These are phyloP conservation scores for Tylopilus orsonianus DNA, from an alignment of 1,284 basidiomycete species.

Conservation along the genomic window DNA sequence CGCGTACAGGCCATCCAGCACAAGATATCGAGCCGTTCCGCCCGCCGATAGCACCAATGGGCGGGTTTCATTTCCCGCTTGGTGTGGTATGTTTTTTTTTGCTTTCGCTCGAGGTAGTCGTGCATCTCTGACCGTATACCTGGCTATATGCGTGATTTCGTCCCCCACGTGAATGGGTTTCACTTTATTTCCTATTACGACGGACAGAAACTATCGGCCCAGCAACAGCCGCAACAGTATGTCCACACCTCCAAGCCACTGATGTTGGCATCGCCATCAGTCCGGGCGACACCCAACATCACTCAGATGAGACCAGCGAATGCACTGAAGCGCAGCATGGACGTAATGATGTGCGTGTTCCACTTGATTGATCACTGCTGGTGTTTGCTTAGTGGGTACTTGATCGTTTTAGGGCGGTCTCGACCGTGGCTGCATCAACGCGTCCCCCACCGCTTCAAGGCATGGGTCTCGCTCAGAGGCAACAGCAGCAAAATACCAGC, in stretches of 20 bases:
- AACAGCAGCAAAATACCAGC: slow-evolving; percentile 17
- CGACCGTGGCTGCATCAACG: slow-evolving; percentile 8
- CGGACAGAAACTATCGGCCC: slow-evolving; percentile 6
- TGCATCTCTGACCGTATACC: background rate
- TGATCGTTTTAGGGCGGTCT: slow-evolving; percentile 9
- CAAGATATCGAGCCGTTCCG: slow-evolving; percentile 28
- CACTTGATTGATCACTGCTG: background rate
- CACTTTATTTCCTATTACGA: background rate
- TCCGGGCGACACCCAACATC: slow-evolving; percentile 1
- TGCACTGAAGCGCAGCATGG: slow-evolving; percentile 40
- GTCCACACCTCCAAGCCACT: slow-evolving; percentile 1
- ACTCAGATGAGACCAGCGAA: slow-evolving; percentile 16
- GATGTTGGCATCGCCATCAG: slow-evolving; percentile 1
- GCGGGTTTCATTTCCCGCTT: slow-evolving; percentile 53
- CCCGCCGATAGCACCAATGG: slow-evolving; percentile 41
- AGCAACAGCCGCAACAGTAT: slow-evolving; percentile 1
- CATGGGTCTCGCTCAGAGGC: slow-evolving; percentile 46
- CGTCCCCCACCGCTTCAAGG: slow-evolving; percentile 38
- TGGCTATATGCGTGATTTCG: slow-evolving; percentile 5
- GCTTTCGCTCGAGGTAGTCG: too few relatives aligned
- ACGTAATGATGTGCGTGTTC: slow-evolving; percentile 41
- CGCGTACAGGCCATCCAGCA: background rate
- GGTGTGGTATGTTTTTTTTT: slow-evolving; percentile 38
- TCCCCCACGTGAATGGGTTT: background rate
- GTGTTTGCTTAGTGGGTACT: slow-evolving; percentile 1